Evolutionary conservation across 202 grass and related monocot genomes (phyloP).

Genomic region (Schoenoplectus tabernaemontani): DNA sequence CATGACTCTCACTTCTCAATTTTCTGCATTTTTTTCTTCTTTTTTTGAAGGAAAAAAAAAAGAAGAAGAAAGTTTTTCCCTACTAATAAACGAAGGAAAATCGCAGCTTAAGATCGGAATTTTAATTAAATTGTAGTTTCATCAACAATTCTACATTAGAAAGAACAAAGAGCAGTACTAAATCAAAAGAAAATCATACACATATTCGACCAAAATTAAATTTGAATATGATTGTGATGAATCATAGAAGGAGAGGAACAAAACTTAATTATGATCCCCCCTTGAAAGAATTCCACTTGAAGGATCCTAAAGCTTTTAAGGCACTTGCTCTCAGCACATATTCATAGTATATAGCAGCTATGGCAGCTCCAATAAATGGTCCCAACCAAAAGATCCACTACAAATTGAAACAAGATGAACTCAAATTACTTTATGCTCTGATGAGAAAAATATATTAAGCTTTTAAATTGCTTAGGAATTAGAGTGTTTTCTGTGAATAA

Average conservation of each 20-base stretch:
- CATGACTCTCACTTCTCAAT: too few relatives aligned
- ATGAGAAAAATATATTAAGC: background rate
- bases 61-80: too few relatives aligned
- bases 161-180: background rate
- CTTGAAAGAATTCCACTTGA: conserved; percentile 23
- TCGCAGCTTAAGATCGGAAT: background rate
- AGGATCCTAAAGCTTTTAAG: conserved; percentile 22
- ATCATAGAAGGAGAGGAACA: background rate
- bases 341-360: conserved; percentile 45
- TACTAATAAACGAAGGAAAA: background rate
- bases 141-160: background rate
- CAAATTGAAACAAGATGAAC: conserved; percentile 5
- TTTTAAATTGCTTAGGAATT: background rate
- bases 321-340: conserved; percentile 25
- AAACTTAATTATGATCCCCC: background rate
- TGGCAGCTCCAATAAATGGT: conserved; percentile 34
- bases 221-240: background rate
- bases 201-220: background rate
- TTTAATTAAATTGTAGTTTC: background rate
- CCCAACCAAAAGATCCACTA: conserved; percentile 61
- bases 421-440: background rate
- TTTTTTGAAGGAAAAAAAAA: too few relatives aligned
- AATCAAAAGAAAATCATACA: background rate
- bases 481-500: background rate
- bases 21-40: too few relatives aligned